Evolutionary conservation across 2,329 filamentous ascomycete genomes (phyloP).

Genomic region (Grosmannia huntii): DNA sequence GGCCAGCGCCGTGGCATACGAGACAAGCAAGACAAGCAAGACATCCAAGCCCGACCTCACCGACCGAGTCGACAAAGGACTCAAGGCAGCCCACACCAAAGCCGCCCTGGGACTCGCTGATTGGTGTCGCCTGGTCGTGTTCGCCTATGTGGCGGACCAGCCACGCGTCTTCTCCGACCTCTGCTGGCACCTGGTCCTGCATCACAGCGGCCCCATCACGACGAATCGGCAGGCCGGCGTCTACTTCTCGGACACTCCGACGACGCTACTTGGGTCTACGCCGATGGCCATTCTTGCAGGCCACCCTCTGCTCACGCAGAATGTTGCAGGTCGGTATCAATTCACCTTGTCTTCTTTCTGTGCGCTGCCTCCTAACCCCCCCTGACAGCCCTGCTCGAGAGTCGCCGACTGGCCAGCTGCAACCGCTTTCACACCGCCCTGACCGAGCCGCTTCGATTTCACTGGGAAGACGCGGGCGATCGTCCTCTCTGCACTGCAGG

Average conservation of each 20-base stretch:
- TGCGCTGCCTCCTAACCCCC: neutral
- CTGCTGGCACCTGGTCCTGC: conserved; percentile 8
- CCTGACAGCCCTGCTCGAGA: neutral
- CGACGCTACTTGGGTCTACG: neutral
- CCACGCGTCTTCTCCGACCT: conserved; percentile 7
- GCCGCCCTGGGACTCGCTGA: too few relatives aligned
- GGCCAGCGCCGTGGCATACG: neutral
- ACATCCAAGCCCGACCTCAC: neutral
- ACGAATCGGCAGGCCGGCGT: too few relatives aligned
- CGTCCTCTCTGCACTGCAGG: neutral
- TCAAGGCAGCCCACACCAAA: neutral
- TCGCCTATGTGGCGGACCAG: conserved; percentile 11
- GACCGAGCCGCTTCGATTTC: neutral
- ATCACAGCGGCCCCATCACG: neutral
- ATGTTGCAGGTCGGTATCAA: neutral
- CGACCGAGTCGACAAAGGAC: neutral
- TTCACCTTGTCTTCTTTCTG: neutral
- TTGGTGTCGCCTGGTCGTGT: conserved; percentile 9
- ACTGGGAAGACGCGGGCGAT: neutral
- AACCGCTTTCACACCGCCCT: neutral
- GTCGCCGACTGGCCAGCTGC: neutral
- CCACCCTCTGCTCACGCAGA: neutral
- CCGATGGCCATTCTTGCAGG: neutral
- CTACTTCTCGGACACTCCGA: too few relatives aligned
- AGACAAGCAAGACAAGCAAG: neutral